Evolutionary conservation across 108 stramenopile genomes (phyloP), one percentile per base, ranked within the genome.

Genomic region (Mediolabrus comicus): DNA sequence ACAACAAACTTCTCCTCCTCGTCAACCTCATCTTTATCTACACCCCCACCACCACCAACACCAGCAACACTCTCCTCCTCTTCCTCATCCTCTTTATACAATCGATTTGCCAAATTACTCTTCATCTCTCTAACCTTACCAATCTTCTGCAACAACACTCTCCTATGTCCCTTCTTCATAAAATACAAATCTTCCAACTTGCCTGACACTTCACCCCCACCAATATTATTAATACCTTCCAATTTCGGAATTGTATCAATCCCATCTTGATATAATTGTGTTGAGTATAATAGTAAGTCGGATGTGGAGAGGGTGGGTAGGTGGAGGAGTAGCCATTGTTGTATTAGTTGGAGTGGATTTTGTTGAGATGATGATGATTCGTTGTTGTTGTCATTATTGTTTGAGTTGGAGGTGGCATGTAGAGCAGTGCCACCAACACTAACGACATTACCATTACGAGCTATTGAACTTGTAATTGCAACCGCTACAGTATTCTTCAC

Each of bases 161-260:
- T 49, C 13, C 66, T 10, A 32, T 79, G 77, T 8, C 68, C 77
- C 60, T 69, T 79, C 28, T 79, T 79, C 77, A 79, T 79, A 59
- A 79, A 79, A 22, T 53, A 33, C 9, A 79, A 32, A 32, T 79
- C 77, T 27, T 62, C 73, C 51, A 49, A 49, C n/a, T 49, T 22
- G 4, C 2, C 19, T 24, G 22, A 8, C 4, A 49, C 46, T 8
- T 6, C 33, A 33, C 33, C 33, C 1, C 22, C 41, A 43, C 41
- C 16, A 49, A 8, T 22, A 49, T 6, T 24, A 49, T 49, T 49
- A 33, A 79, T 38, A 41, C 39, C 57, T 26, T 57, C 67, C 33
- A 79, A 62, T 52, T 39, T 75, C 6, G 74, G 68, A 0, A 61
- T 32, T 1, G 77, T 69, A 61, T 79, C 77, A 33, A 79, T 74